Evolutionary conservation across 345 rosid species (phyloP).

Genomic region (Arabis hirsuta): DNA sequence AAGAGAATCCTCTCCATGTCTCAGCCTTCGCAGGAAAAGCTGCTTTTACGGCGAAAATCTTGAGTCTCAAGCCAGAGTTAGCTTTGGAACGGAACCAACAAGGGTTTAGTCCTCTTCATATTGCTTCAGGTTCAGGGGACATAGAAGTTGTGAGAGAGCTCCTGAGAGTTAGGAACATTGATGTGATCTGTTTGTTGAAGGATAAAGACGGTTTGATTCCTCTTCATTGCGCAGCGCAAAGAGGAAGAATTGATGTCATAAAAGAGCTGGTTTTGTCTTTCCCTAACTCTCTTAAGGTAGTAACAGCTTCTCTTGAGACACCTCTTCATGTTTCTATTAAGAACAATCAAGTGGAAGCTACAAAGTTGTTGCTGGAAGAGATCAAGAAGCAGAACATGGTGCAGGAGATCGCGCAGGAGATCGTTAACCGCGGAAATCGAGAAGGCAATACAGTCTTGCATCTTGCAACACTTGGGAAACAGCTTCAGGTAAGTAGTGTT

Average conservation of each 20-base stretch:
- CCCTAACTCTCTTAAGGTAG: conserved; percentile 22
- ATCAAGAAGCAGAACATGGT: conserved; percentile 20
- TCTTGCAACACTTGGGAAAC: conserved; percentile 38
- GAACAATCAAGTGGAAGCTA: conserved; percentile 34
- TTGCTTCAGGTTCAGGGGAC: conserved; percentile 25
- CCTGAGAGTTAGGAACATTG: neutral
- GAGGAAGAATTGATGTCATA: conserved; percentile 29
- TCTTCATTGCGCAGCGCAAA: conserved; percentile 25
- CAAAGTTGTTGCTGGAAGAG: conserved; percentile 25
- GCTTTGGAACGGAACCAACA: conserved; percentile 13
- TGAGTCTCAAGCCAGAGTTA: conserved; percentile 27
- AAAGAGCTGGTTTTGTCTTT: conserved; percentile 5
- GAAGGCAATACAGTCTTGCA: conserved; percentile 40
- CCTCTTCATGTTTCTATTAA: conserved; percentile 38
- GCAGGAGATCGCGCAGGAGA: neutral
- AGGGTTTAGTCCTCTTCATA: conserved; percentile 34
- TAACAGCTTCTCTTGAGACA: conserved; percentile 27
- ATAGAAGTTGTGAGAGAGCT: conserved; percentile 24
- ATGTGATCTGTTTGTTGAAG: conserved; percentile 25
- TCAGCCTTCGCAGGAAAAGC: conserved; percentile 31
- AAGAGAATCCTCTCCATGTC: conserved; percentile 40
- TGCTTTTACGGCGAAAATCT: neutral
- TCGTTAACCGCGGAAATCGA: conserved; percentile 20
- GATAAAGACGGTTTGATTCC: conserved; percentile 33
- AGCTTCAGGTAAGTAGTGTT: conserved; percentile 28